Evolutionary conservation across 331 rosid genomes (phyloP).

Genomic region (Quercus phellos): DNA sequence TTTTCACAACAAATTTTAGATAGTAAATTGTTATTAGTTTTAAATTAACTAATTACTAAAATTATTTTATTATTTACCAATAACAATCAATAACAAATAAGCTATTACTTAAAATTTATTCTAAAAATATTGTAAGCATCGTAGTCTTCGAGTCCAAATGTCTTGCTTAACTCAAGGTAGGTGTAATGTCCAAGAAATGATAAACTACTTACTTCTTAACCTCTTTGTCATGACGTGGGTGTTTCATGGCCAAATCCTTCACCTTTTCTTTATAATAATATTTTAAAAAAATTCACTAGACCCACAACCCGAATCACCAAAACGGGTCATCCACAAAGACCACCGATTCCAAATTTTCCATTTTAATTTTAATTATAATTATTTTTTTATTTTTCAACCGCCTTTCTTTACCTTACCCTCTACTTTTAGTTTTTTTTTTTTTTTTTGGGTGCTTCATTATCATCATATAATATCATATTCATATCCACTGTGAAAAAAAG

Average conservation of each 20-base stretch:
- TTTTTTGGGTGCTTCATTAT: not conserved
- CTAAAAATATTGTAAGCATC: accelerated
- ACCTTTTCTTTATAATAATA: too few relatives aligned
- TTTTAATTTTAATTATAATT: not conserved
- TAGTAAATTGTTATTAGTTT: too few relatives aligned
- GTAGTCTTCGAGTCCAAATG: too few relatives aligned
- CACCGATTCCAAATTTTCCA: not conserved
- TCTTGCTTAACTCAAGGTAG: too few relatives aligned
- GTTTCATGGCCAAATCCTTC: too few relatives aligned
- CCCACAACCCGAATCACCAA: not conserved
- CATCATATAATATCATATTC: not conserved
- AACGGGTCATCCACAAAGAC: not conserved
- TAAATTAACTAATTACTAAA: too few relatives aligned
- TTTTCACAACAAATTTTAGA: accelerated
- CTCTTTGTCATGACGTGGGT: too few relatives aligned
- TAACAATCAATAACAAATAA: accelerated
- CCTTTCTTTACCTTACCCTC: not conserved
- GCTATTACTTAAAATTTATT: too few relatives aligned
- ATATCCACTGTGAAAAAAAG: not conserved
- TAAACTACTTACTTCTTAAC: too few relatives aligned
- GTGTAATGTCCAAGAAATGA: too few relatives aligned
- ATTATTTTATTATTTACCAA: too few relatives aligned
- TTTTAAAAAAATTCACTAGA: too few relatives aligned
- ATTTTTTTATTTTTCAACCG: not conserved
- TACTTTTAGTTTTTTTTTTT: not conserved